Base-by-base conservation (phyloP, 371 early-diverging fungal species). In the Funneliformis caledonium region DNA sequence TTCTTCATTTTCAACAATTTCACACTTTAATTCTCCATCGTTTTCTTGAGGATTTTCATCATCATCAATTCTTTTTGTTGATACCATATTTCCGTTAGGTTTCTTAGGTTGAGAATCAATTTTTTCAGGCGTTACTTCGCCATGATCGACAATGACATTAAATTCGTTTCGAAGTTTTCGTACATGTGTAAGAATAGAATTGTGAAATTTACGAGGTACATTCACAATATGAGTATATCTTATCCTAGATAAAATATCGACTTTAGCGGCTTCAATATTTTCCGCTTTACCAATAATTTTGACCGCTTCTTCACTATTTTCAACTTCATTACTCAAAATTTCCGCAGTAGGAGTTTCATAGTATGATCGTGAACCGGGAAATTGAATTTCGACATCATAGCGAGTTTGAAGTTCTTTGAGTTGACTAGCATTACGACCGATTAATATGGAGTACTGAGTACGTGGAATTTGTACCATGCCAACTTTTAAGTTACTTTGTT, bases 371-470 rank as follows among this genome's bases (percentile, higher is more conserved):
- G 83, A 83, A 68, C 81, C 80, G 56, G 89, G 89, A 85, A 93
- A 89, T 76, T 91, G 82, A 74, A 93, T 91, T 65, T 88, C 88
- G 56, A 93, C 93, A 8, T 84, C 82, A 80, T 88, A 88, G 12
- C 83, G 76, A 43, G 83, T 83, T 83, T 91, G 89, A 60, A 93
- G 82, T 67, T 85, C 86, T 82, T 86, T 88, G 69, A 93, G 84
- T 43, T 85, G 86, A n/a, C 86, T 81, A 42, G 92, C 93, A 76
- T 89, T 88, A 45, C 90, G 89, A 12, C 93, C 93, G 68, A 93
- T 93, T 45, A 93, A 80, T 59, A 85, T 85, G n/a, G 91, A 85
- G 72, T 91, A 90, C 74, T 91, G 88, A 1, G 87, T 81, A 11
- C 85, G 86, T 4, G 92, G 92, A 70, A 92, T 86, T 72, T 72